phyloP scores from a whole-genome alignment of 192 early-diverging fungal genomes.

The Cladochytrium replicatum region DNA sequence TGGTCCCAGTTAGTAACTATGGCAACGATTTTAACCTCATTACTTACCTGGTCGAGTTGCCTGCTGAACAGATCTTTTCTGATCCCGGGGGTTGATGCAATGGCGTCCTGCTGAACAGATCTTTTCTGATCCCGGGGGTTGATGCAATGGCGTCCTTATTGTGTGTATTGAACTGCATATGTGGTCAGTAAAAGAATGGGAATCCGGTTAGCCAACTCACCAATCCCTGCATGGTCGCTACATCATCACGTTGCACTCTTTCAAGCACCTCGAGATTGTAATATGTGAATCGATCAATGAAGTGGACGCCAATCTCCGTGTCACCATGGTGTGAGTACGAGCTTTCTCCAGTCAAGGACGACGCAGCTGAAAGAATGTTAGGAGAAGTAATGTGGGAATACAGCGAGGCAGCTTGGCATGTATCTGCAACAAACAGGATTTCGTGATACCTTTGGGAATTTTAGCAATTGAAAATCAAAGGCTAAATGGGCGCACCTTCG shows the following conservation, averaged over 20 bases:
- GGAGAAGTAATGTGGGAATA: slow-evolving; percentile 87
- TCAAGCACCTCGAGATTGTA: slow-evolving; percentile 91
- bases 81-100: no score
- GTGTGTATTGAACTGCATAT: slow-evolving; percentile 81
- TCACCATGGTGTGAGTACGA: slow-evolving; percentile 92
- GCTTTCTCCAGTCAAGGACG: slow-evolving; percentile 73
- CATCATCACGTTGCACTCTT: slow-evolving; percentile 69
- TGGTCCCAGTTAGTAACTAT: slow-evolving; percentile 17
- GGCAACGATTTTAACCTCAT: no score
- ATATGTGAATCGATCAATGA: slow-evolving; percentile 97
- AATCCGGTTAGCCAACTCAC: slow-evolving; percentile 26
- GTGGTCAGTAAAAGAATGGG: no score
- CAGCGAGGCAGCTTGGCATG: slow-evolving; percentile 98
- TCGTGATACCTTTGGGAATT: slow-evolving; percentile 79
- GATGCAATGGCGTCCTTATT: slow-evolving; percentile 64
- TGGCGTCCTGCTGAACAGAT: slow-evolving; percentile 75
- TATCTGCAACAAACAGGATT: slow-evolving; percentile 98
- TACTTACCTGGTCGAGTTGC: no score
- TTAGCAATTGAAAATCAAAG: no score
- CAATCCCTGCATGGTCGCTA: slow-evolving; percentile 59
- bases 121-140: slow-evolving; percentile 72
- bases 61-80: slow-evolving; percentile 50
- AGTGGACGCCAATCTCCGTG: slow-evolving; percentile 87
- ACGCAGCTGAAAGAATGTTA: slow-evolving; percentile 87
- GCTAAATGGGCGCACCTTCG: slow-evolving; percentile 39